phyloP scores from a whole-genome alignment of 805 yeast species.

The Lachancea dasiensis region DNA sequence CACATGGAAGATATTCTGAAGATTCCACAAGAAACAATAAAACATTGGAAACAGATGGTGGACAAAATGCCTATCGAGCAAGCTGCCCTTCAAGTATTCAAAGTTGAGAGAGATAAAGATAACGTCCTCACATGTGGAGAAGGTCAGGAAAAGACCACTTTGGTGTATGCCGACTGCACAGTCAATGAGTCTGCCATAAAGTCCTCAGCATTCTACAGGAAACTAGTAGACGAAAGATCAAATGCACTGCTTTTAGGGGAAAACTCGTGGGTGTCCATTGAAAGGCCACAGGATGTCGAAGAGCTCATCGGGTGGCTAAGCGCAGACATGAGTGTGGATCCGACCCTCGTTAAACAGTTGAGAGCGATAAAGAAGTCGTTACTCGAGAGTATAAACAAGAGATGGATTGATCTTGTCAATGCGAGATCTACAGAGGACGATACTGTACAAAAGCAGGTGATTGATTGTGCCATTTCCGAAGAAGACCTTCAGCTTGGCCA shows the following conservation, averaged over 20 bases:
- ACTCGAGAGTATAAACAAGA: background rate
- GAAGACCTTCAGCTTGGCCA: slow-evolving; percentile 21
- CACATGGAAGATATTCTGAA: slow-evolving; percentile 35
- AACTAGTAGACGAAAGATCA: slow-evolving; percentile 60
- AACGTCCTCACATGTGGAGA: slow-evolving; percentile 17
- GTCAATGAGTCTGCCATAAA: slow-evolving; percentile 13
- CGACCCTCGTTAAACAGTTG: slow-evolving; percentile 57
- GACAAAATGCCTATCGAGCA: slow-evolving; percentile 16
- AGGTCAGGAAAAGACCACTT: slow-evolving; percentile 14
- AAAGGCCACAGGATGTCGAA: slow-evolving; percentile 51
- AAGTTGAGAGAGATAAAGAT: slow-evolving; percentile 18
- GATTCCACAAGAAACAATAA: slow-evolving; percentile 24
- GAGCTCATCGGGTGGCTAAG: slow-evolving; percentile 59
- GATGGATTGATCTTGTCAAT: background rate
- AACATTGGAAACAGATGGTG: slow-evolving; percentile 26
- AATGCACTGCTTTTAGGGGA: slow-evolving; percentile 44
- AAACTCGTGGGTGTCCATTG: slow-evolving; percentile 67
- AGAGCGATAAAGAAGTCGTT: slow-evolving; percentile 47
- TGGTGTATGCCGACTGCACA: slow-evolving; percentile 19
- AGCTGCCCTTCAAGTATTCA: slow-evolving; percentile 26
- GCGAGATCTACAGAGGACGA: slow-evolving; percentile 3
- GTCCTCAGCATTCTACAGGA: slow-evolving; percentile 43
- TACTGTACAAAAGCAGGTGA: slow-evolving; percentile 37
- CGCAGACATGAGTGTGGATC: slow-evolving; percentile 70
- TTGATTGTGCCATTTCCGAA: slow-evolving; percentile 33